Evolutionary conservation across 106 monocot genomes (phyloP).

Genomic region (Dactylorhiza incarnata): DNA sequence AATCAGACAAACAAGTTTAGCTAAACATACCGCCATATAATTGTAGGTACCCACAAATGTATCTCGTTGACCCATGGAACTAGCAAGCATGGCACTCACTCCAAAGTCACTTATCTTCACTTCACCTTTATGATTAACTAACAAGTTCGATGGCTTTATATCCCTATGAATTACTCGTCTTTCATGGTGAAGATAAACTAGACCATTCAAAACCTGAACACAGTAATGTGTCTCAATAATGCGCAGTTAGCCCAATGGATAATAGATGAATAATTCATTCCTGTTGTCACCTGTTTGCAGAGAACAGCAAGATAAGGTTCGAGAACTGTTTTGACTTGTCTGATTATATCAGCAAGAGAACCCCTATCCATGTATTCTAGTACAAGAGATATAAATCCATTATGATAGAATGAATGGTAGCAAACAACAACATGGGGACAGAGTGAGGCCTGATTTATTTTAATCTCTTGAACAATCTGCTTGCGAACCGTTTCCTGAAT

Average conservation of each 20-base stretch:
- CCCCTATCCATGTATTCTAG: constrained; percentile 97
- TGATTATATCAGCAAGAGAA: constrained; percentile 82
- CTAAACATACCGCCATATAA: constrained; percentile 77
- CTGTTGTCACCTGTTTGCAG: constrained; percentile 65
- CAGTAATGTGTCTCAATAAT: constrained; percentile 8
- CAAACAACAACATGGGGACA: constrained; percentile 81
- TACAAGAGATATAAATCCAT: constrained; percentile 92
- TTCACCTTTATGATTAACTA: constrained; percentile 80
- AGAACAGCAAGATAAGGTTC: constrained; percentile 95
- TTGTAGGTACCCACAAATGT: constrained; percentile 95
- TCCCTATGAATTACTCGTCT: constrained; percentile 95
- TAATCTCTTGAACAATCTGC: constrained; percentile 95
- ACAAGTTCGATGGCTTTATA: constrained; percentile 81
- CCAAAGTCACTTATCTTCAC: constrained; percentile 95
- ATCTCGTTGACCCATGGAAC: constrained; percentile 85
- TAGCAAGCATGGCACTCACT: constrained; percentile 85
- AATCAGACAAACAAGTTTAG: background rate
- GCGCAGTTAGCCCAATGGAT: background rate
- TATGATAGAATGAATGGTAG: constrained; percentile 92
- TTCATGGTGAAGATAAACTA: constrained; percentile 87
- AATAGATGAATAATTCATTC: background rate
- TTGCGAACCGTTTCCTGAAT: constrained; percentile 84
- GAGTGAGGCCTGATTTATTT: constrained; percentile 88
- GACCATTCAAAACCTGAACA: constrained; percentile 76
- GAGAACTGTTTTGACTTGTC: constrained; percentile 86